Conservation (phyloP, 768 basidiomycete genomes). For the Xerocomellus chrysenteron region DNA sequence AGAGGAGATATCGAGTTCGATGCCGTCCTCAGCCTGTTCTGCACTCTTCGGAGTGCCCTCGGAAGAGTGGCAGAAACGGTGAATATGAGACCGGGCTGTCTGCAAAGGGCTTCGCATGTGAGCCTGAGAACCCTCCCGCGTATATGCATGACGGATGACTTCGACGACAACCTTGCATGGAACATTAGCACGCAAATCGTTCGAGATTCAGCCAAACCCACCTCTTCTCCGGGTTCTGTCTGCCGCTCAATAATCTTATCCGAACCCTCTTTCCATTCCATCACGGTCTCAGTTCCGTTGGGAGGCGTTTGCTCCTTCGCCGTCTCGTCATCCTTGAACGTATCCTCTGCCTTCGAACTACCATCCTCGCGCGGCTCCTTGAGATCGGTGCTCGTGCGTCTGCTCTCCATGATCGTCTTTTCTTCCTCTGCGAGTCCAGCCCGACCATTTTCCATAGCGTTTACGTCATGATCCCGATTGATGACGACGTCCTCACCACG, state of each 20-base stretch:
- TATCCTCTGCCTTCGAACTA: slow-evolving; percentile 9
- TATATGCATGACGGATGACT: slow-evolving; percentile 48
- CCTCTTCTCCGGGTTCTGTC: slow-evolving; percentile 62
- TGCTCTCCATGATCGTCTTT: slow-evolving; percentile 28
- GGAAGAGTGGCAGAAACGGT: slow-evolving; percentile 14
- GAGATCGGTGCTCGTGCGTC: slow-evolving; percentile 15
- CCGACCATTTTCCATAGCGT: slow-evolving; percentile 51
- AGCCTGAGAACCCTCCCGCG: slow-evolving; percentile 2
- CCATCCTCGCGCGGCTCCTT: slow-evolving; percentile 7
- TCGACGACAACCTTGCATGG: slow-evolving; percentile 58
- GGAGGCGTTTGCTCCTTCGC: slow-evolving; percentile 40
- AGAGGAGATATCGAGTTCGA: slow-evolving; percentile 18
- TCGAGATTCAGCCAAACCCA: slow-evolving; percentile 31
- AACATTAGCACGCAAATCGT: slow-evolving; percentile 15
- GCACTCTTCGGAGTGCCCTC: slow-evolving; percentile 25
- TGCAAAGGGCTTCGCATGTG: slow-evolving; percentile 1
- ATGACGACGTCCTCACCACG: slow-evolving; percentile 79
- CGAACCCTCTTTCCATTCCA: slow-evolving; percentile 73
- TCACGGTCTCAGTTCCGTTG: slow-evolving; percentile 39
- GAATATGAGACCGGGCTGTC: slow-evolving; percentile 11
- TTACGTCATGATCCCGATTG: slow-evolving; percentile 64
- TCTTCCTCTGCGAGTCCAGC: slow-evolving; percentile 29
- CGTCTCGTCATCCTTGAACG: slow-evolving; percentile 14
- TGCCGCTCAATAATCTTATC: slow-evolving; percentile 65
- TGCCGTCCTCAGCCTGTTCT: slow-evolving; percentile 18